Evolutionary conservation across 257 asterid species (phyloP).

Genomic region (Nicotiana benthamiana): DNA sequence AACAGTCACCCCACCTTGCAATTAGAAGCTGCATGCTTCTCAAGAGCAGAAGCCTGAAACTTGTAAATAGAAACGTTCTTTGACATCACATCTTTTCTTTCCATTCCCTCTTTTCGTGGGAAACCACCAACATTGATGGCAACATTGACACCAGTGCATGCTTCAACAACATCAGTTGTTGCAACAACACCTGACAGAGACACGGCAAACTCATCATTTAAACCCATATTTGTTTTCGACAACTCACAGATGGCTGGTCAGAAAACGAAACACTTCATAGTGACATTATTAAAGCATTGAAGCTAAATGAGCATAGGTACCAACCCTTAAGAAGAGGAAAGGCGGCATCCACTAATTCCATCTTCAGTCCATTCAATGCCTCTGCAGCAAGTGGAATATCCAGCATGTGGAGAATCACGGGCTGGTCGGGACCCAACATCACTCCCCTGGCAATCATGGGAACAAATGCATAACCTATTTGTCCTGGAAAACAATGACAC

Average conservation of each 20-base stretch:
- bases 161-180: conserved; percentile 80
- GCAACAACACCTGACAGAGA: conserved; percentile 74
- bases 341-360: conserved; percentile 91
- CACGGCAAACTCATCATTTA: neutral
- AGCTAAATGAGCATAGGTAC: neutral
- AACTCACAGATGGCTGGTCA: neutral
- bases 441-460: conserved; percentile 95
- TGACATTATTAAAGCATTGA: neutral
- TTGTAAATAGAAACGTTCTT: conserved; percentile 92
- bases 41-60: conserved; percentile 93
- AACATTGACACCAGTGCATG: conserved; percentile 73
- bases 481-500: conserved; percentile 41
- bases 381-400: conserved; percentile 88
- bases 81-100: conserved; percentile 93
- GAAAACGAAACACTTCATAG: too few species aligned
- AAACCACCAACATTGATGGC: conserved; percentile 98
- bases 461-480: conserved; percentile 90
- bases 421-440: conserved; percentile 88
- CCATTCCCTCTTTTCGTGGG: conserved; percentile 99
- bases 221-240: neutral
- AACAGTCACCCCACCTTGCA: conserved; percentile 52
- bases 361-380: conserved; percentile 85
- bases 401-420: conserved; percentile 90
- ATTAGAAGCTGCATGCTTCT: conserved; percentile 80
- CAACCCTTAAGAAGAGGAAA: conserved; percentile 88